phyloP scores from a whole-genome alignment of 768 basidiomycete genomes.

The Pleurotus tuber-regium region DNA sequence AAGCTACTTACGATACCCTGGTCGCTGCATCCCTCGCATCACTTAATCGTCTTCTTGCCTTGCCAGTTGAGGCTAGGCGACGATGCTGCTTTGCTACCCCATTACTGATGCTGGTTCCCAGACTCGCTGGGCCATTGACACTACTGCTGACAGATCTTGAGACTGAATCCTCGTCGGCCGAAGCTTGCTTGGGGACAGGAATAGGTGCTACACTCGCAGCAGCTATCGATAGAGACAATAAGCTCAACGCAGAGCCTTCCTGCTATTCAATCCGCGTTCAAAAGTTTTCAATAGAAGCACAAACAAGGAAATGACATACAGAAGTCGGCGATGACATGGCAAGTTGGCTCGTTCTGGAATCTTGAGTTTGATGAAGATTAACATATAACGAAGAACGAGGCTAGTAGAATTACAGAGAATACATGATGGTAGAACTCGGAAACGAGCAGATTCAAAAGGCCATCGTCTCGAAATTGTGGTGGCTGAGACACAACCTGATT shows the following conservation, averaged over 20 bases:
- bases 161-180: constrained; percentile 14
- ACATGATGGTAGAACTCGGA: constrained; percentile 17
- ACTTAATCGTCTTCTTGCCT: constrained; percentile 68
- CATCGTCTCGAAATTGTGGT: neutral
- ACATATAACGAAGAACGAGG: neutral
- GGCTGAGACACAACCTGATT: too few species aligned
- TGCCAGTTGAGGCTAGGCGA: constrained; percentile 67
- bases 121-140: constrained; percentile 20
- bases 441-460: constrained; percentile 5
- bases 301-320: neutral
- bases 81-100: constrained; percentile 53
- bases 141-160: constrained; percentile 10
- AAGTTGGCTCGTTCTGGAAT: constrained; percentile 8
- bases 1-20: constrained; percentile 72
- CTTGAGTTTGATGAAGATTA: neutral
- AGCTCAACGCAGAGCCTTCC: constrained; percentile 32
- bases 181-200: constrained; percentile 22
- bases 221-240: constrained; percentile 68
- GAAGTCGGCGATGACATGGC: constrained; percentile 6
- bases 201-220: constrained; percentile 52
- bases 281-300: neutral
- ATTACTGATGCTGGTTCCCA: constrained; percentile 25
- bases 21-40: constrained; percentile 78
- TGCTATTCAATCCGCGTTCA: neutral
- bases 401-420: neutral